Conservation (phyloP, 805 yeast genomes). For the Metahyphopichia silvanorum region DNA sequence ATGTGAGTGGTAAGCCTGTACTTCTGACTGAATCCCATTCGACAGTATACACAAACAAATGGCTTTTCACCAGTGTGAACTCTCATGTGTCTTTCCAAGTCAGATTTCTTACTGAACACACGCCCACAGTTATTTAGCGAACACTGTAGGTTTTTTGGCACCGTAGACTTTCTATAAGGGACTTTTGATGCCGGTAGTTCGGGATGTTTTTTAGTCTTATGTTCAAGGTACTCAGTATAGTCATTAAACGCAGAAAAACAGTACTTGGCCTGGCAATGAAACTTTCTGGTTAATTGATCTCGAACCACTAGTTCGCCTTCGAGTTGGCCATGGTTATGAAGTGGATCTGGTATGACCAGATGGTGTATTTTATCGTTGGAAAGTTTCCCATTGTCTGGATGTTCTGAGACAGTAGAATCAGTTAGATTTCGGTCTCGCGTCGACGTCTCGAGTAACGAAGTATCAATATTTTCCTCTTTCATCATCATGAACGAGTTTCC, state of each 20-base stretch:
- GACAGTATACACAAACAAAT: slow-evolving; percentile 11
- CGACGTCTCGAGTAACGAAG: too few species aligned
- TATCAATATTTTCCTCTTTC: too few species aligned
- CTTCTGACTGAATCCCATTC: slow-evolving; percentile 16
- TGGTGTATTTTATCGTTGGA: too few species aligned
- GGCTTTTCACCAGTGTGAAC: slow-evolving; percentile 17
- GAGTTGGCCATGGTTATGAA: too few species aligned
- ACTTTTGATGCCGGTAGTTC: neutral
- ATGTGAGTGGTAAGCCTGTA: slow-evolving; percentile 20
- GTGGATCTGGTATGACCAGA: too few species aligned
- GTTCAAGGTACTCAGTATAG: neutral
- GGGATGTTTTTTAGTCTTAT: neutral
- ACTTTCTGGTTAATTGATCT: neutral
- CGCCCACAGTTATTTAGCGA: slow-evolving; percentile 11
- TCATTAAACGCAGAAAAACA: neutral
- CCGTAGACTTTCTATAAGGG: slow-evolving; percentile 2
- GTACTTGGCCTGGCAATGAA: neutral
- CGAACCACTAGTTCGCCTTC: too few species aligned
- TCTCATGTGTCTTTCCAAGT: slow-evolving; percentile 12
- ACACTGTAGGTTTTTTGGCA: slow-evolving; percentile 8
- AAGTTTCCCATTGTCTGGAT: too few species aligned
- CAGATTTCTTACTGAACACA: slow-evolving; percentile 13
- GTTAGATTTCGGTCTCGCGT: too few species aligned
- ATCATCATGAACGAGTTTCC: too few species aligned
- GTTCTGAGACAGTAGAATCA: too few species aligned